Percentiles rank a stretch among this genome's conserved stretches.
Conservation (phyloP, 108 stramenopile species). For the Thalassiosira profunda region DNA sequence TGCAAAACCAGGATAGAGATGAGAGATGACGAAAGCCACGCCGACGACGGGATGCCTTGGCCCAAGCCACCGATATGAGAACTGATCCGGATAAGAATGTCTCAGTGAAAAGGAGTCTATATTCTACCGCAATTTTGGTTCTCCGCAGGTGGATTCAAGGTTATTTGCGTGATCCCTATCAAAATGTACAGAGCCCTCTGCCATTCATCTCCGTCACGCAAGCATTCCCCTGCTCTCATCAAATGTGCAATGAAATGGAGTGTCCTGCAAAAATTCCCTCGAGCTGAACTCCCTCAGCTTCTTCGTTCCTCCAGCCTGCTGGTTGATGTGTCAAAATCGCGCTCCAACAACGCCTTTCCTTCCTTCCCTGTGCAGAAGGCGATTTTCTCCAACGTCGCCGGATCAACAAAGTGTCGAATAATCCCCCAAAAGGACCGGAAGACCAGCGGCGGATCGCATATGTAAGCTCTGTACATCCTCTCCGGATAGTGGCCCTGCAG, state of each 20-base stretch:
- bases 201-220: not conserved
- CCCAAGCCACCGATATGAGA: too few species aligned
- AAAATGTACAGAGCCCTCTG: not conserved
- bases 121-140: too few species aligned
- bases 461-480: slow-evolving; percentile 80
- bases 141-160: too few species aligned
- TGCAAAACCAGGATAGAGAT: slow-evolving; percentile 4
- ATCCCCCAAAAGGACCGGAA: slow-evolving; percentile 88
- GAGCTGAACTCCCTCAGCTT: slow-evolving; percentile 57
- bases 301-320: slow-evolving; percentile 61
- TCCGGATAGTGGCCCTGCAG: slow-evolving; percentile 94
- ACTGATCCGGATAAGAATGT: too few species aligned
- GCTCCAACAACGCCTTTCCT: slow-evolving; percentile 51
- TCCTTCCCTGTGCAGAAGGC: slow-evolving; percentile 64
- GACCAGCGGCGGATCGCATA: slow-evolving; percentile 86
- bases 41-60: not conserved
- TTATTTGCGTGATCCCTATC: not conserved
- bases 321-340: slow-evolving; percentile 67
- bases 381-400: slow-evolving; percentile 86
- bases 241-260: slow-evolving; percentile 69
- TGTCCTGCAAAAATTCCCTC: slow-evolving; percentile 62
- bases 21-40: slow-evolving; percentile 1
- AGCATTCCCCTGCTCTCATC: slow-evolving; percentile 48
- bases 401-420: slow-evolving; percentile 90
- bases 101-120: too few species aligned